Evolutionary conservation across 2,329 filamentous ascomycete genomes (phyloP).

Genomic region (Fonsecaea pugnacius): DNA sequence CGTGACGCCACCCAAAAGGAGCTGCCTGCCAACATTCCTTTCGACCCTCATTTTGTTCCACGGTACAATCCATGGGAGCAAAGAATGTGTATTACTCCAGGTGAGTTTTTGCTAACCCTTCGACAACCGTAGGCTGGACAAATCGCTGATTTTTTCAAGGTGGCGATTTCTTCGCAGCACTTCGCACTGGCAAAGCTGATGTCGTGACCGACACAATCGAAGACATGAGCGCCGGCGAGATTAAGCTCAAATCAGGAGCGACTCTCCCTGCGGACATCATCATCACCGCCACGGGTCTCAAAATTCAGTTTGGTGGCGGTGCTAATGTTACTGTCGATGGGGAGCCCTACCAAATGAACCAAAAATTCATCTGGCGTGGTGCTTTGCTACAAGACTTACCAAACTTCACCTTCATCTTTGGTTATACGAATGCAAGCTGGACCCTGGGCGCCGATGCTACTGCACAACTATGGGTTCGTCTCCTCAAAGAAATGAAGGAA

Average conservation of each 20-base stretch:
- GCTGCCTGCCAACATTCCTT: constrained; percentile 47
- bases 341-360: constrained; percentile 39
- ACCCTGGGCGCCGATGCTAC: constrained; percentile 52
- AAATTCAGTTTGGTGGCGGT: constrained; percentile 47
- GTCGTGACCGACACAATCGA: constrained; percentile 62
- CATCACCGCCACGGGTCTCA: constrained; percentile 52
- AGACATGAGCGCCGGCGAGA: constrained; percentile 54
- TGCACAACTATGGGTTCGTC: constrained; percentile 45
- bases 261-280: constrained; percentile 49
- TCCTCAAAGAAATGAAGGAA: constrained; percentile 40
- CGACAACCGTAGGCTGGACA: background rate
- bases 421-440: constrained; percentile 53
- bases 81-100: constrained; percentile 65
- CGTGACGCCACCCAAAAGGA: constrained; percentile 31
- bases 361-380: constrained; percentile 51
- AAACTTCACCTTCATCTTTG: constrained; percentile 49
- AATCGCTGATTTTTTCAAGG: constrained; percentile 52
- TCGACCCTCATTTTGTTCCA: constrained; percentile 63
- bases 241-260: constrained; percentile 53
- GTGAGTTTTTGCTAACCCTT: constrained; percentile 14
- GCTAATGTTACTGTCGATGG: constrained; percentile 46
- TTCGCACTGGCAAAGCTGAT: constrained; percentile 56
- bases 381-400: constrained; percentile 52
- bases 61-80: constrained; percentile 73
- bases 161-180: constrained; percentile 61